Evolutionary conservation across 2,329 filamentous ascomycete genomes (phyloP).

Genomic region (Colletotrichum navitas): DNA sequence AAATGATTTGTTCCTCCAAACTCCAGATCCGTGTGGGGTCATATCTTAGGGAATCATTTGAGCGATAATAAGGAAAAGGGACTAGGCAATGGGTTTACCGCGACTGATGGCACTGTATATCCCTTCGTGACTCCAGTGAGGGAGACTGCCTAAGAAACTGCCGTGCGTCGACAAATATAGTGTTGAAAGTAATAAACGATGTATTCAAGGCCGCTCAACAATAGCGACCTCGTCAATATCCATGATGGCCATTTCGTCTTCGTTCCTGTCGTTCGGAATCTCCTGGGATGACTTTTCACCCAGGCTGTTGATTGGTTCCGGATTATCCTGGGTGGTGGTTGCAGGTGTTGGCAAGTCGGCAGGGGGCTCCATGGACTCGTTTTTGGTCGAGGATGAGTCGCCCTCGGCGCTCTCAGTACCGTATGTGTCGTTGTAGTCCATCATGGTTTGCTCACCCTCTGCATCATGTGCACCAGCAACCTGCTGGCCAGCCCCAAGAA

Average conservation of each 20-base stretch:
- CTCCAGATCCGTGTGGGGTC: slow-evolving; percentile 7
- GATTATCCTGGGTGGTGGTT: slow-evolving; percentile 47
- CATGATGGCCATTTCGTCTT: slow-evolving; percentile 55
- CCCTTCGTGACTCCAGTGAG: not conserved
- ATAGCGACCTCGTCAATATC: slow-evolving; percentile 52
- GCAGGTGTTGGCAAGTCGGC: slow-evolving; percentile 41
- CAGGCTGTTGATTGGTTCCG: slow-evolving; percentile 43
- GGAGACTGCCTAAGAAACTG: not conserved
- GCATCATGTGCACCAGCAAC: not conserved
- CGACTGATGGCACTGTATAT: not conserved
- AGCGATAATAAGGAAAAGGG: not conserved
- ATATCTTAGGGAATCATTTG: slow-evolving; percentile 14
- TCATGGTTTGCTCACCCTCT: not conserved
- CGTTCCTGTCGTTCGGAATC: slow-evolving; percentile 14
- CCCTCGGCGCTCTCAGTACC: slow-evolving; percentile 22
- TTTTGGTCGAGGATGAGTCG: slow-evolving; percentile 27
- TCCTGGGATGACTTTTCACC: slow-evolving; percentile 44
- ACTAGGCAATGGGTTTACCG: not conserved
- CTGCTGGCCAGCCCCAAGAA: slow-evolving; percentile 49
- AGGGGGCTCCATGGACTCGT: slow-evolving; percentile 36
- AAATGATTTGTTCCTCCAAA: slow-evolving; percentile 13
- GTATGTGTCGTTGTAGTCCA: slow-evolving; percentile 38
- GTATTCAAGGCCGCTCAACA: no score
- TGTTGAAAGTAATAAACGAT: not conserved
- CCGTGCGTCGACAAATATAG: not conserved